Conservation (phyloP, 2,329 filamentous ascomycete species). For the Periconia digitata region DNA sequence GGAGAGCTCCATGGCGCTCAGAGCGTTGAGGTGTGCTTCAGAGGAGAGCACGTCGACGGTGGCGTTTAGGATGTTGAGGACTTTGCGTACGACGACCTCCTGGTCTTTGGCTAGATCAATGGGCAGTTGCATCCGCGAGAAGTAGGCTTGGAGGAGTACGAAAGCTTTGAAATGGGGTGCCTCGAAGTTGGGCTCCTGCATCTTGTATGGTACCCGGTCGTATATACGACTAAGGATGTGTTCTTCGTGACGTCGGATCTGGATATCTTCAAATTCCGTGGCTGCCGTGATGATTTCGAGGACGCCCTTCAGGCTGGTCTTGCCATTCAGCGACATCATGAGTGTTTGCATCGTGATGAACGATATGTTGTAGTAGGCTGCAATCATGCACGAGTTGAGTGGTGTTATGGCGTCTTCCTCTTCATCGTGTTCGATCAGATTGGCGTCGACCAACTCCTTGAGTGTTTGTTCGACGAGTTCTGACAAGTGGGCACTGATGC, state of each 20-base stretch:
- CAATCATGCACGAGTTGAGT: constrained; percentile 96
- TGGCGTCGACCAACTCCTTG: constrained; percentile 86
- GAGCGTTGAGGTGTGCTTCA: constrained; percentile 93
- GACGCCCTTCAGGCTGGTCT: constrained; percentile 94
- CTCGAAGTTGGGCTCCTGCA: constrained; percentile 81
- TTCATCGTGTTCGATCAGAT: constrained; percentile 94
- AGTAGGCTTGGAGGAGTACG: constrained; percentile 95
- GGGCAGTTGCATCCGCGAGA: constrained; percentile 93
- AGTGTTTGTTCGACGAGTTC: constrained; percentile 92
- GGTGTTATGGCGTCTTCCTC: constrained; percentile 82
- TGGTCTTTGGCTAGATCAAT: constrained; percentile 96
- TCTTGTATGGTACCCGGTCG: constrained; percentile 92
- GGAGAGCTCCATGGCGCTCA: constrained; percentile 98
- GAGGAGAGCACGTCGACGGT: constrained; percentile 94
- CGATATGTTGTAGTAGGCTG: constrained; percentile 98
- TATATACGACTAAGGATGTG: constrained; percentile 87
- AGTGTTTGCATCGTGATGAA: constrained; percentile 99
- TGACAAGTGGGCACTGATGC: constrained; percentile 89
- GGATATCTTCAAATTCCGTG: constrained; percentile 92
- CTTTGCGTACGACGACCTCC: constrained; percentile 80
- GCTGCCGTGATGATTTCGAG: constrained; percentile 96
- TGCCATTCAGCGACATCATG: constrained; percentile 81
- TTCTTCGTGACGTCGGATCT: constrained; percentile 91
- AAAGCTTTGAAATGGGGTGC: constrained; percentile 99
- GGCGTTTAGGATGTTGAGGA: constrained; percentile 84